Percentiles rank a stretch among this genome's conserved stretches.
Evolutionary conservation across 2,329 filamentous ascomycete genomes (phyloP).

Genomic region (Ophiostoma triangulosporum): DNA sequence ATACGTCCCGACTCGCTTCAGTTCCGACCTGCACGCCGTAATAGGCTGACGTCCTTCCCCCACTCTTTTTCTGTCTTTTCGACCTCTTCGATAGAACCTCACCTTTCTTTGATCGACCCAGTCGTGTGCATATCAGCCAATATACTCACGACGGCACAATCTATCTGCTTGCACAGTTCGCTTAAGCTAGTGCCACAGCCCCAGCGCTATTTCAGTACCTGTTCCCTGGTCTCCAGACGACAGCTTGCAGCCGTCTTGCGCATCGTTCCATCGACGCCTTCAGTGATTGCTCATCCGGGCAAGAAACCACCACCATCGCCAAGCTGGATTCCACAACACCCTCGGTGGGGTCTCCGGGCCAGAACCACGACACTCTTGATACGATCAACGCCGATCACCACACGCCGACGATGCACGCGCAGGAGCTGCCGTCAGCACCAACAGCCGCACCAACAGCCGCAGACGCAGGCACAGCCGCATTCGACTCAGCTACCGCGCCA

Average conservation of each 20-base stretch:
- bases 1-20: background rate
- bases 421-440: constrained; percentile 7
- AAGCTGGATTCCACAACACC: constrained; percentile 39
- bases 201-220: background rate
- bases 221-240: background rate
- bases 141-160: background rate
- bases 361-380: constrained; percentile 37
- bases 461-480: background rate
- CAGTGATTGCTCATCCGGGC: background rate
- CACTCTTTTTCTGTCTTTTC: constrained; percentile 2
- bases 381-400: constrained; percentile 35
- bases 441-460: background rate
- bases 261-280: background rate
- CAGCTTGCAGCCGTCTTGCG: background rate
- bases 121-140: background rate
- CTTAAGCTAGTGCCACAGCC: background rate
- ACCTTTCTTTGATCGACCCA: background rate
- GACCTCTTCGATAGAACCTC: background rate
- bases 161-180: background rate
- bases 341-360: constrained; percentile 35
- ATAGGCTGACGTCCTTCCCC: background rate
- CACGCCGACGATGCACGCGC: constrained; percentile 4
- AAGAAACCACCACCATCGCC: background rate
- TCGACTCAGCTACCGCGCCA: background rate
- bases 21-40: background rate